Conservation (phyloP, 2,329 filamentous ascomycete genomes). For the Thermothelomyces thermophilus region DNA sequence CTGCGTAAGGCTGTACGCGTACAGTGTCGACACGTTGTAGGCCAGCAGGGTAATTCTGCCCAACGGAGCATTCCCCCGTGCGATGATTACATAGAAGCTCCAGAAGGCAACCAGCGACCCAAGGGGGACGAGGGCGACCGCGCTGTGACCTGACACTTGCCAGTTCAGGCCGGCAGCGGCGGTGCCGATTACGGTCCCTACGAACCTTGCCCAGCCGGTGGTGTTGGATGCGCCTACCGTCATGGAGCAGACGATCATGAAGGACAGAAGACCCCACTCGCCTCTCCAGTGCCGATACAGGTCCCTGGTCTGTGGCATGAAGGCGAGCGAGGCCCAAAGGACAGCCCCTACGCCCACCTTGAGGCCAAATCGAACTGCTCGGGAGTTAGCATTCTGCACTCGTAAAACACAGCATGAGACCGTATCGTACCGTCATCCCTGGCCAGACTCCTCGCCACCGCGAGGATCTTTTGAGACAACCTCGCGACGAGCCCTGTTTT, state of each 20-base stretch:
- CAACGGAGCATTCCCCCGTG: slow-evolving; percentile 76
- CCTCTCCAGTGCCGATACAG: slow-evolving; percentile 84
- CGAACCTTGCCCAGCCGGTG: slow-evolving; percentile 77
- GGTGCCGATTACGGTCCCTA: slow-evolving; percentile 79
- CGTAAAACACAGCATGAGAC: not conserved
- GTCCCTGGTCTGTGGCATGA: slow-evolving; percentile 69
- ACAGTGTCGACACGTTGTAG: slow-evolving; percentile 91
- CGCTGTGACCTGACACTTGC: slow-evolving; percentile 68
- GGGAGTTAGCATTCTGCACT: slow-evolving; percentile 20
- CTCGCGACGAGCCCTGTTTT: slow-evolving; percentile 38
- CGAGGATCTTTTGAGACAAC: slow-evolving; percentile 41
- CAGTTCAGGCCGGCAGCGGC: slow-evolving; percentile 69
- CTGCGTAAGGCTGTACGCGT: slow-evolving; percentile 83
- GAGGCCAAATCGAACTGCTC: slow-evolving; percentile 63
- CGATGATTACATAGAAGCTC: slow-evolving; percentile 87
- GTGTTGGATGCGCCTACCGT: slow-evolving; percentile 95
- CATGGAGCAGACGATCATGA: slow-evolving; percentile 98
- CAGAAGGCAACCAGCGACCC: slow-evolving; percentile 75
- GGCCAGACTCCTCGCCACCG: slow-evolving; percentile 41
- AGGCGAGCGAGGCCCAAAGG: slow-evolving; percentile 83
- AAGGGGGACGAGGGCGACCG: slow-evolving; percentile 67
- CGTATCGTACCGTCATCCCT: slow-evolving; percentile 46
- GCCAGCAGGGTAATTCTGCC: slow-evolving; percentile 91
- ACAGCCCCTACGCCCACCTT: slow-evolving; percentile 90
- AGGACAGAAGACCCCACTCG: slow-evolving; percentile 93